Base-by-base conservation (phyloP, 176 grass and related monocot species). In the Urochloa ruziziensis region DNA sequence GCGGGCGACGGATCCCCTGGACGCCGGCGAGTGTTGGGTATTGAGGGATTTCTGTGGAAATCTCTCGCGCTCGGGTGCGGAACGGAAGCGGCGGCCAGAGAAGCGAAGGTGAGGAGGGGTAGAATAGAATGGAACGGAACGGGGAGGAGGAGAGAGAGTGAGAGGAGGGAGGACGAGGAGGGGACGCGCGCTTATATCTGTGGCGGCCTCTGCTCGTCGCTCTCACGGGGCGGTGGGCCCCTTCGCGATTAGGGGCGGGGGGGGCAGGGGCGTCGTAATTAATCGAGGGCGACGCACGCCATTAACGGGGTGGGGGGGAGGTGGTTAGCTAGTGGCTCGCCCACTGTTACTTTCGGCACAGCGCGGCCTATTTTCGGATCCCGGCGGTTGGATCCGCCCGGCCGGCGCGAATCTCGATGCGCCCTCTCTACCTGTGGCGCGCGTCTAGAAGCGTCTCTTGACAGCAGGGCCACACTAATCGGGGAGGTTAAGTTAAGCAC, bases 191-290 rank as follows among this genome's bases (percentile, higher is more conserved):
- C 12, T 62, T 53, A 29, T 64, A 73, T 54, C 9, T 42, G 24
- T 18, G 34, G n/a, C n/a, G n/a, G 67, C 56, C 9, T 10, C 18
- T 35, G 80, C 43, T 74, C 76, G 84, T 86, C 70, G 58, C 77
- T 54, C 24, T 73, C 43, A 43, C 32, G 24, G 59, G 76, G 1
- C 13, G 47, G 47, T 68, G 78, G 78, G 62, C 62, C 78, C 77
- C 30, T 0, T 2, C 21, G 13, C 72, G 39, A 80, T 52, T 79
- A 54, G 39, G 12, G n/a, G 39, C 0, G 19, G 12, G 18, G 32
- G 1, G 3, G 27, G 30, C n/a, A n/a, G n/a, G n/a, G n/a, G 21
- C 62, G 77, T 25, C 33, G 56, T 13, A 24, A 73, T 65, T 74
- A 73, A n/a, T 1, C 19, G 62, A 49, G 29, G 77, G 36, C 77